phyloP scores from a whole-genome alignment of 1,284 basidiomycete species.

The Veloboletus limbatus region DNA sequence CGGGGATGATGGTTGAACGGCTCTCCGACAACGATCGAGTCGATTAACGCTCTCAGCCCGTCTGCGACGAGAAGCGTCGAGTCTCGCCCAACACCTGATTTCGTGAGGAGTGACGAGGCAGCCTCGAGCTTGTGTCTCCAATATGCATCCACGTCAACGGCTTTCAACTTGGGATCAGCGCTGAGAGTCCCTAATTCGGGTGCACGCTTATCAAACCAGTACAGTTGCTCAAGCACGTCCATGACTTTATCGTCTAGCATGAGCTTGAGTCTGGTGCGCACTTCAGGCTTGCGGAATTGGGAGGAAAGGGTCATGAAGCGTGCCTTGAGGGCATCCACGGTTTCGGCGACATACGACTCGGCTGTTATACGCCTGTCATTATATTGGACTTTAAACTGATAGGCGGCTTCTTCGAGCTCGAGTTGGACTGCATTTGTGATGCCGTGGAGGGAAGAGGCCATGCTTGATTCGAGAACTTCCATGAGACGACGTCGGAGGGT shows the following conservation, averaged over 20 bases:
- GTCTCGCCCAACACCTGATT: constrained; percentile 94
- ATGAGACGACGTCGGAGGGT: constrained; percentile 88
- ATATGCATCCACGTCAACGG: constrained; percentile 83
- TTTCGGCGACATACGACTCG: constrained; percentile 97
- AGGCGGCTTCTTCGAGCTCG: constrained; percentile 94
- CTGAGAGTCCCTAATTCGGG: constrained; percentile 74
- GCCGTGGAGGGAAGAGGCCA: constrained; percentile 92
- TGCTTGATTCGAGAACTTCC: constrained; percentile 96
- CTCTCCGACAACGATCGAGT: constrained; percentile 82
- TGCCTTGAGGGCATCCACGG: constrained; percentile 89
- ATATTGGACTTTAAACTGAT: constrained; percentile 99
- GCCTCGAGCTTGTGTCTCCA: constrained; percentile 97
- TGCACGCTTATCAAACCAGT: constrained; percentile 91
- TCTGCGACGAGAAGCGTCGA: constrained; percentile 95
- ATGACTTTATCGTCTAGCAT: constrained; percentile 96
- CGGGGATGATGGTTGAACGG: constrained; percentile 91
- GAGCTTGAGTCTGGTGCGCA: constrained; percentile 83
- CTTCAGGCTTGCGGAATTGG: constrained; percentile 87
- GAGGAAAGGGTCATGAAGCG: constrained; percentile 86
- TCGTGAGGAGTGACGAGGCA: constrained; percentile 88
- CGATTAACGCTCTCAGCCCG: constrained; percentile 85
- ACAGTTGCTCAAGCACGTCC: constrained; percentile 95
- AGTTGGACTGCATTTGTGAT: constrained; percentile 97
- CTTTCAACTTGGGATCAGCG: constrained; percentile 68
- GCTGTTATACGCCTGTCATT: constrained; percentile 94